phyloP scores from a whole-genome alignment of 495 filamentous ascomycete genomes.

The Venustampulla echinocandica region DNA sequence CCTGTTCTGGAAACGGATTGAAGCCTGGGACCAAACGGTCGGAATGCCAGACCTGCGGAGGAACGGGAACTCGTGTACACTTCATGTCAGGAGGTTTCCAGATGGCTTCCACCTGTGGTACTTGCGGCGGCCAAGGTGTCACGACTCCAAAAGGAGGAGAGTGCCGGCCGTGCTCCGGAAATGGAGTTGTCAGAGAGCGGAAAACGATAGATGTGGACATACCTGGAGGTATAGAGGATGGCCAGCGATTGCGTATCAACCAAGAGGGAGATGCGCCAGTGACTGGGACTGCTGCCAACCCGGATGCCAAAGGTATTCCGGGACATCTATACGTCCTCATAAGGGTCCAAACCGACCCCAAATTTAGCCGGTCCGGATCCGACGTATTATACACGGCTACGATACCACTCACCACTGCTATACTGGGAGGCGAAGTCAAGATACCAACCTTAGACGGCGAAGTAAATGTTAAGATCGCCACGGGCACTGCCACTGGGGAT shows the following conservation, averaged over 20 bases:
- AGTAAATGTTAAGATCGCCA: slow-evolving; percentile 77
- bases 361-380: slow-evolving; percentile 75
- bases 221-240: slow-evolving; percentile 88
- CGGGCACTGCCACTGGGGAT: slow-evolving; percentile 88
- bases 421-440: slow-evolving; percentile 80
- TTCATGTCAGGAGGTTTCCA: slow-evolving; percentile 90
- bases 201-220: slow-evolving; percentile 82
- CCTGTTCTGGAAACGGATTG: slow-evolving; percentile 74
- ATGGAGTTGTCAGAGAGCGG: slow-evolving; percentile 67
- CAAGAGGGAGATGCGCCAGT: slow-evolving; percentile 82
- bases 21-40: slow-evolving; percentile 67
- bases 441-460: slow-evolving; percentile 87
- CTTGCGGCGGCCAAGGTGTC: slow-evolving; percentile 69
- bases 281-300: slow-evolving; percentile 51
- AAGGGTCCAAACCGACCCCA: slow-evolving; percentile 70
- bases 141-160: slow-evolving; percentile 65
- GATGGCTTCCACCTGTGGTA: slow-evolving; percentile 78
- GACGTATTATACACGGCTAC: slow-evolving; percentile 88
- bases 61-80: slow-evolving; percentile 79
- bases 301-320: slow-evolving; percentile 48
- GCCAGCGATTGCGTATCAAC: slow-evolving; percentile 74
- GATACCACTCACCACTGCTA: slow-evolving; percentile 85
- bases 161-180: slow-evolving; percentile 68
- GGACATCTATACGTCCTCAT: slow-evolving; percentile 88
- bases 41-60: slow-evolving; percentile 71